Evolutionary conservation across 345 rosid species (phyloP), one percentile per base, ranked within the genome.

Genomic region (Laguncularia racemosa): DNA sequence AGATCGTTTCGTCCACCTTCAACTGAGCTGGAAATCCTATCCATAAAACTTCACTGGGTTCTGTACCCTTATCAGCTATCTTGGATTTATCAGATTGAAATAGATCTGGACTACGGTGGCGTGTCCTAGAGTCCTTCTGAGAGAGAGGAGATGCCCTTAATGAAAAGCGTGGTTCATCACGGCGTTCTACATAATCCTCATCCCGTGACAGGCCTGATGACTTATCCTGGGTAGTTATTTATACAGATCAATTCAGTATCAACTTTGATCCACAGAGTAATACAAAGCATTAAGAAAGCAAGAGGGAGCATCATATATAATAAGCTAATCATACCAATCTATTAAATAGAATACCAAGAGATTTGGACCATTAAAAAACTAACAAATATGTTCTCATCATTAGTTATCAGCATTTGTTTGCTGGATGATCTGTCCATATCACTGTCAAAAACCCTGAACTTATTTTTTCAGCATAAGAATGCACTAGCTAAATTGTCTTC

Each of bases 1-100:
- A 76, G 69, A 81, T 75, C 49, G 54, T 52, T 60, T 92, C 98
- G 67, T 92, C 96, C 57, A 92, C 93, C 75, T 80, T 76, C 79
- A 92, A 15, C 48, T 70, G 66, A 67, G 89, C 86, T 13, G 98
- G 98, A 70, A 92, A 92, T 21, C 98, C 96, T 67, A 92, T 80
- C 88, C 96, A 92, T 48, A 89, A 57, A 55, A 92, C 96, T 64
- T 89, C 98, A 68, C 98, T 86, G 19, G 96, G 89, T 57, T 91
- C 98, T 55, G 75, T 78, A 74, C 64, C 73, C 77, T 61, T 81
- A 56, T 88, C 96, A 67, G 54, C 64, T 55, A 61, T 68, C 76
- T 71, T 91, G 53, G 84, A 65, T 72, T 74, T 86, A 26, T 78
- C 86, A 11, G 68, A 53, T 66, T 74, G 70, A 70, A 63, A 70